Conservation (phyloP, 306 rosid genomes). For the Cucurbita maxima region DNA sequence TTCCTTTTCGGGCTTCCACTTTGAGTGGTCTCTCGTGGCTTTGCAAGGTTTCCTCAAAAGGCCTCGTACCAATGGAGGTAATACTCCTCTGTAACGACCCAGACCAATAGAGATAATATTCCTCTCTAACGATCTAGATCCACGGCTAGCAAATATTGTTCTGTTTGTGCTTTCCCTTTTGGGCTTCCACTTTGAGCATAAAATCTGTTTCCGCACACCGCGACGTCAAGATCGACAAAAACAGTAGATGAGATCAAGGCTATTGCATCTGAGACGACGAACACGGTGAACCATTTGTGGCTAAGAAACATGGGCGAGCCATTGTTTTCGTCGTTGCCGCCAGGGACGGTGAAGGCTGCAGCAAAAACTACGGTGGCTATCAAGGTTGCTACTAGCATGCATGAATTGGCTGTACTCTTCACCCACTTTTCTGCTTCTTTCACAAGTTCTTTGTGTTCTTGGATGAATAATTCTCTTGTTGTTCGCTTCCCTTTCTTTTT, state of each 20-base stretch:
- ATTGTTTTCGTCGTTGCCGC: neutral
- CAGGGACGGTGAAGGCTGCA: neutral
- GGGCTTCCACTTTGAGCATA: too few relatives aligned
- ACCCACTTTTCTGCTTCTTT: neutral
- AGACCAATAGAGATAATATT: too few relatives aligned
- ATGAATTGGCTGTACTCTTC: neutral
- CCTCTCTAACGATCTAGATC: too few relatives aligned
- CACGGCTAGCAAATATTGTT: too few relatives aligned
- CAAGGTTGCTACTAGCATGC: conserved; percentile 1
- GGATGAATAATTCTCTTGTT: neutral
- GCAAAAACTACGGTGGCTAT: neutral
- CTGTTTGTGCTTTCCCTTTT: too few relatives aligned
- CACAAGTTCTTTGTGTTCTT: neutral
- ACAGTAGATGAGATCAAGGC: neutral
- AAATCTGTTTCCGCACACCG: neutral
- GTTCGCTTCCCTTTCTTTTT: neutral
- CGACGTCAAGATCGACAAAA: neutral
- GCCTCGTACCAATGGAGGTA: too few relatives aligned
- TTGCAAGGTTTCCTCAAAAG: too few relatives aligned
- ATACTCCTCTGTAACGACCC: too few relatives aligned
- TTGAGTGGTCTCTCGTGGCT: too few relatives aligned
- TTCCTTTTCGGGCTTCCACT: too few relatives aligned
- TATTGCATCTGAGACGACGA: neutral
- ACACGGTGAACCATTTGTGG: neutral
- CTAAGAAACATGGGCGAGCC: neutral